These are phyloP conservation scores for Colletotrichum kahawae DNA, from an alignment of 2,329 filamentous ascomycete species.

Conservation along the genomic window DNA sequence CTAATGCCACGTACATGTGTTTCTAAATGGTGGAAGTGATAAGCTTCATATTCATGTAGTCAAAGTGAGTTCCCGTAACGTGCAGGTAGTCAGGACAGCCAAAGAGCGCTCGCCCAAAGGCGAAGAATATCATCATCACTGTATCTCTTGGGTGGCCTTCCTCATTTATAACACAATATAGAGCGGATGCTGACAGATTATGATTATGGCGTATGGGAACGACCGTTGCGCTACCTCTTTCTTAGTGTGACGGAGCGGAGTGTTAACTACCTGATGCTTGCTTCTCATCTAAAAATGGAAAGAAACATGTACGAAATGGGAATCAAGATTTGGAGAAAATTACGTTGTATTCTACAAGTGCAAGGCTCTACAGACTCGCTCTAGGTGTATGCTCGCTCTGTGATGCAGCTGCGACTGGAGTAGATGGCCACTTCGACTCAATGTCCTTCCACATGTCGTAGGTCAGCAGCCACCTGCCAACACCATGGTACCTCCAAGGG, in stretches of 20 bases:
- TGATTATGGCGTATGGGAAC: neutral
- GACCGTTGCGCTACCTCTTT: neutral
- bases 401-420: too few species aligned
- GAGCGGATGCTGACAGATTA: fast-evolving
- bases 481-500: constrained; percentile 44
- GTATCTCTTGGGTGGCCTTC: neutral
- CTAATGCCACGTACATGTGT: neutral
- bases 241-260: neutral
- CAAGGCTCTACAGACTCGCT: neutral
- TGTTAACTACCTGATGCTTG: neutral
- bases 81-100: fast-evolving
- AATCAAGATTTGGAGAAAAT: neutral
- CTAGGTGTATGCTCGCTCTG: neutral
- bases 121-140: fast-evolving
- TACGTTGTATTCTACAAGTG: neutral
- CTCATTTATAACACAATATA: neutral
- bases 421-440: constrained; percentile 33
- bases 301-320: fast-evolving
- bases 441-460: constrained; percentile 44
- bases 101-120: neutral
- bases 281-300: neutral
- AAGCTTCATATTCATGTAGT: fast-evolving
- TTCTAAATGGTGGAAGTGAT: neutral
- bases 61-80: neutral
- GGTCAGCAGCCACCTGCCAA: constrained; percentile 43